A percentile compares a stretch with the other conserved stretches of the same genome.
Evolutionary conservation across 2,329 filamentous ascomycete species (phyloP).

Genomic region (Immersiporthe knoxdaviesiana): DNA sequence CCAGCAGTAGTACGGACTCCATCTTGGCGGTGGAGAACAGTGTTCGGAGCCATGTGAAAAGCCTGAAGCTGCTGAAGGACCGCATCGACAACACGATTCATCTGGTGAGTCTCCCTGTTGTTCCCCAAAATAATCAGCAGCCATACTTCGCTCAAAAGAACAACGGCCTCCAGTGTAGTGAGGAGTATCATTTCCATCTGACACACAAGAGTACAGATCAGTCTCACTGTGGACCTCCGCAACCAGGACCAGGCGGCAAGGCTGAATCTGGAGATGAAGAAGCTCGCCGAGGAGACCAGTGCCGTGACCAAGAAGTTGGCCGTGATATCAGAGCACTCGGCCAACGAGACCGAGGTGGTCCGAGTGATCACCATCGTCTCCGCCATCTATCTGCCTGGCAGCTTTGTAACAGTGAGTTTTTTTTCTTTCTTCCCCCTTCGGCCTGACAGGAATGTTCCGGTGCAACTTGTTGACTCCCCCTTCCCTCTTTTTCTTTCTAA

Average conservation of each 20-base stretch:
- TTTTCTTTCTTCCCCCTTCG: no score
- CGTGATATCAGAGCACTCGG: slow-evolving; percentile 33
- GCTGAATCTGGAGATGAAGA: slow-evolving; percentile 27
- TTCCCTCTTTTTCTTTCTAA: background rate
- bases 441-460: background rate
- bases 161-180: background rate
- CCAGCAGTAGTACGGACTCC: background rate
- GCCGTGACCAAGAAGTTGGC: slow-evolving; percentile 32
- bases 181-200: background rate
- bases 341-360: slow-evolving; percentile 35
- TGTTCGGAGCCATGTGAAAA: slow-evolving; percentile 18
- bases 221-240: slow-evolving; percentile 24
- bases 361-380: slow-evolving; percentile 36
- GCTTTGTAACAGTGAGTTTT: slow-evolving; percentile 32
- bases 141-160: background rate
- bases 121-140: no score
- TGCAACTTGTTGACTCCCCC: background rate
- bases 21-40: background rate
- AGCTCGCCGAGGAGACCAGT: slow-evolving; percentile 30
- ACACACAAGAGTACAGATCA: slow-evolving; percentile 21
- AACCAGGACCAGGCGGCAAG: slow-evolving; percentile 26
- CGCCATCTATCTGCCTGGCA: slow-evolving; percentile 35
- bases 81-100: slow-evolving; percentile 29
- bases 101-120: slow-evolving; percentile 15
- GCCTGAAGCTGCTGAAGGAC: slow-evolving; percentile 19